phyloP scores from a whole-genome alignment of 768 basidiomycete genomes.

The Lepiota brunneoincarnata region DNA sequence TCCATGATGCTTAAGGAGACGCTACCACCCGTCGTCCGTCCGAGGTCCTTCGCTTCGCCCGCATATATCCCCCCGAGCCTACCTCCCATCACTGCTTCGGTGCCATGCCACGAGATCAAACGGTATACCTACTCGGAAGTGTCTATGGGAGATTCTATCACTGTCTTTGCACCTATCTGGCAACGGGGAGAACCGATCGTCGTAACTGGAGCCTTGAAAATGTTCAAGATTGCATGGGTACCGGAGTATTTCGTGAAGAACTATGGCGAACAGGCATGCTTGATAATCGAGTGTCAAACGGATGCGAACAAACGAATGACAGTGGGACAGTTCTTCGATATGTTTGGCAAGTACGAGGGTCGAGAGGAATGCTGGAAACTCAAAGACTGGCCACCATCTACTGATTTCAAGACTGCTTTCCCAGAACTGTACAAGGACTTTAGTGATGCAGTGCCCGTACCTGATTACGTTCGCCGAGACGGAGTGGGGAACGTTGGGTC shows the following conservation, averaged over 20 bases:
- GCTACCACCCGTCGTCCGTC: neutral
- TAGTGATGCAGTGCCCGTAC: constrained; percentile 77
- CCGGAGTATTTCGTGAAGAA: constrained; percentile 77
- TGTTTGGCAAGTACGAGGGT: constrained; percentile 68
- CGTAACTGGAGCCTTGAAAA: constrained; percentile 60
- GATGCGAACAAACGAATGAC: constrained; percentile 60
- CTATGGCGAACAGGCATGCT: constrained; percentile 60
- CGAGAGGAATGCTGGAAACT: constrained; percentile 67
- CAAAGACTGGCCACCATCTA: constrained; percentile 93
- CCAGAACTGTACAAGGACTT: constrained; percentile 89
- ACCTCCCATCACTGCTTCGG: constrained; percentile 20
- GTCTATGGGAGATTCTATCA: constrained; percentile 34
- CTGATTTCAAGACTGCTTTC: constrained; percentile 80
- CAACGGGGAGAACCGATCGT: constrained; percentile 71
- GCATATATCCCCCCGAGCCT: constrained; percentile 25
- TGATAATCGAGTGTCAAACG: constrained; percentile 81
- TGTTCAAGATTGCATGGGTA: constrained; percentile 73
- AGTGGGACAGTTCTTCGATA: constrained; percentile 75
- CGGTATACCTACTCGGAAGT: constrained; percentile 48
- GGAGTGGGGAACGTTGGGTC: constrained; percentile 87
- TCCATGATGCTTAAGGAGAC: constrained; percentile 3
- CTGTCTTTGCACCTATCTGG: constrained; percentile 71
- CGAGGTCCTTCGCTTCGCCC: neutral
- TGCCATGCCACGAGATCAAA: constrained; percentile 46
- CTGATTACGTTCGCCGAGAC: constrained; percentile 87